Conservation (phyloP, 2,329 filamentous ascomycete genomes). For the Bipolaris cookei region DNA sequence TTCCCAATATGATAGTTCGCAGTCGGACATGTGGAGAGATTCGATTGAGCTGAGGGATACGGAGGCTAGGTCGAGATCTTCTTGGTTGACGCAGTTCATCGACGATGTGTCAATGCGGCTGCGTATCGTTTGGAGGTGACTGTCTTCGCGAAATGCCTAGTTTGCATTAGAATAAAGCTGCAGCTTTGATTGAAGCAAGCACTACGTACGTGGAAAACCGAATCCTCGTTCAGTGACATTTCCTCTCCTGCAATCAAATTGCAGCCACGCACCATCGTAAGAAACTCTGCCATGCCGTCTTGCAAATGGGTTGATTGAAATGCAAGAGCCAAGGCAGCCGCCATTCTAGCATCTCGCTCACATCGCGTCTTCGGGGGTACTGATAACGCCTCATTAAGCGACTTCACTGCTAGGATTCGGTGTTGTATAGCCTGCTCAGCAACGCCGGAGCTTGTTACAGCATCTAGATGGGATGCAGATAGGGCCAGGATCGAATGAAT, state of each 20-base stretch:
- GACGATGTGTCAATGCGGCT: conserved; percentile 31
- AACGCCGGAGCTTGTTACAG: conserved; percentile 58
- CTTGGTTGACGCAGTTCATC: conserved; percentile 28
- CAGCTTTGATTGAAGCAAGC: too few relatives aligned
- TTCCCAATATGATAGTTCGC: conserved; percentile 37
- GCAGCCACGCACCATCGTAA: conserved; percentile 49
- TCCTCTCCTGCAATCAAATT: conserved; percentile 44
- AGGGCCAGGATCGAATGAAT: conserved; percentile 75
- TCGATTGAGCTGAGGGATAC: conserved; percentile 38
- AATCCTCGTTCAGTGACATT: conserved; percentile 26
- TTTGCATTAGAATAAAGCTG: background rate
- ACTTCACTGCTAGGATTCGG: conserved; percentile 67
- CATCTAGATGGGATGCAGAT: conserved; percentile 69
- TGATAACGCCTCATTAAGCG: conserved; percentile 48
- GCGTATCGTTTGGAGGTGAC: conserved; percentile 43
- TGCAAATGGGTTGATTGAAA: conserved; percentile 49
- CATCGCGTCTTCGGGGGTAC: conserved; percentile 38
- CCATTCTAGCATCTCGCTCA: conserved; percentile 49
- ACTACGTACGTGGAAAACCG: conserved; percentile 39
- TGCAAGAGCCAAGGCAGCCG: conserved; percentile 45
- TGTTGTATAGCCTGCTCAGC: conserved; percentile 66
- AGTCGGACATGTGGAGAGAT: conserved; percentile 36
- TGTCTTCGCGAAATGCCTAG: conserved; percentile 40
- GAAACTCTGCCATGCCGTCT: conserved; percentile 46
- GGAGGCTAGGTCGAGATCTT: conserved; percentile 40